Evolutionary conservation across 176 grass and related monocot genomes (phyloP).

Genomic region (Musa acuminata): DNA sequence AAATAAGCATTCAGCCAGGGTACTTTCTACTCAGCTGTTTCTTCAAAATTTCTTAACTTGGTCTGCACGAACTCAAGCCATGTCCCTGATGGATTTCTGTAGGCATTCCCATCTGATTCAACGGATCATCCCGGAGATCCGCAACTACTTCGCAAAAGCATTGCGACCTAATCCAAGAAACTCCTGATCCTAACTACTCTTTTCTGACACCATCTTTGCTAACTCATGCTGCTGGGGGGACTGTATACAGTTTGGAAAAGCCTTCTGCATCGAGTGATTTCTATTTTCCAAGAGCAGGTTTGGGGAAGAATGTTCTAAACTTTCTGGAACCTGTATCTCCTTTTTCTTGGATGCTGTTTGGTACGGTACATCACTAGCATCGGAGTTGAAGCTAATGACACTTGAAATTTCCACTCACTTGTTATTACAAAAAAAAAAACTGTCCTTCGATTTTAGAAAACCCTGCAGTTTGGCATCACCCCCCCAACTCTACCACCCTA

Average conservation of each 20-base stretch:
- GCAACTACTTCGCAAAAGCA: constrained; percentile 62
- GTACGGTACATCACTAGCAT: background rate
- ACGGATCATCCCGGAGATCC: constrained; percentile 81
- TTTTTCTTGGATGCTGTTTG: background rate
- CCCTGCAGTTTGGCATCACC: no score
- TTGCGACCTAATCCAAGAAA: constrained; percentile 49
- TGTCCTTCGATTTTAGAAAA: no score
- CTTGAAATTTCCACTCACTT: background rate
- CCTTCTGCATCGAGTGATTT: background rate
- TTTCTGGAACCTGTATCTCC: background rate
- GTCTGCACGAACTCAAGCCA: background rate
- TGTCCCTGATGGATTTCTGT: constrained; percentile 16
- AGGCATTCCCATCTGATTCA: constrained; percentile 69
- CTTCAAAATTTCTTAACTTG: background rate
- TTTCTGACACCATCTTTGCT: constrained; percentile 39
- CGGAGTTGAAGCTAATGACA: no score
- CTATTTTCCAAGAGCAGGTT: background rate
- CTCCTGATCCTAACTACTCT: constrained; percentile 22
- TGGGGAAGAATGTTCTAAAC: background rate
- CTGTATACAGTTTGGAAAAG: constrained; percentile 66
- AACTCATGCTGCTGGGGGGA: constrained; percentile 42
- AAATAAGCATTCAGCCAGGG: constrained; percentile 69
- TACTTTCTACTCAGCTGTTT: constrained; percentile 14
- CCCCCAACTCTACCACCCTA: no score
- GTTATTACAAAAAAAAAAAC: no score